Conservation (phyloP, 2,329 filamentous ascomycete genomes). For the Trichothecium roseum region DNA sequence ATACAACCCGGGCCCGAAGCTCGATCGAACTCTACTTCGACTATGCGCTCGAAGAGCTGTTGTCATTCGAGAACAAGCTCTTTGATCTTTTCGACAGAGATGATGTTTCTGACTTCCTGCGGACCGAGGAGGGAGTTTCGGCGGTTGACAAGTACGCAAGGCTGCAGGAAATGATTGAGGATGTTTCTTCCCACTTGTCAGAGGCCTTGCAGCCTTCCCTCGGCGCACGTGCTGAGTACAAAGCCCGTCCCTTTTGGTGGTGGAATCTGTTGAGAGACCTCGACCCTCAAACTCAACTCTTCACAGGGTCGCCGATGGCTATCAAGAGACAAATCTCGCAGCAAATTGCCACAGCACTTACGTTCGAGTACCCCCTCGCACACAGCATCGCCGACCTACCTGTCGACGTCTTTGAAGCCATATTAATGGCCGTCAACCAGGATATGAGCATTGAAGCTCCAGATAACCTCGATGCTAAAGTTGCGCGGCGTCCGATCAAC, state of each 20-base stretch:
- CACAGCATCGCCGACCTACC: slow-evolving; percentile 24
- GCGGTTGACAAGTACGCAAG: slow-evolving; percentile 11
- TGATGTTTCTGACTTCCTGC: not conserved
- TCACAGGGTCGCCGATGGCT: slow-evolving; percentile 17
- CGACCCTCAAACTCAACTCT: slow-evolving; percentile 15
- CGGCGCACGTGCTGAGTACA: slow-evolving; percentile 22
- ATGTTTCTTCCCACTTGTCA: slow-evolving; percentile 23
- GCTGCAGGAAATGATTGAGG: slow-evolving; percentile 23
- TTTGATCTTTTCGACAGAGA: not conserved
- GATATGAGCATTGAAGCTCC: slow-evolving; percentile 18
- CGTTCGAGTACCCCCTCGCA: slow-evolving; percentile 19
- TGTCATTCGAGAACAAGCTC: not conserved
- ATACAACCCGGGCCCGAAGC: not conserved
- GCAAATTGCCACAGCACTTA: slow-evolving; percentile 18
- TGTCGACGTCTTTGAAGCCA: slow-evolving; percentile 19
- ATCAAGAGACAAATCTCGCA: slow-evolving; percentile 15
- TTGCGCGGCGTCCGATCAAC: slow-evolving; percentile 25
- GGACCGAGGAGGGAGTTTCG: not conserved
- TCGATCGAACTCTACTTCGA: slow-evolving; percentile 2
- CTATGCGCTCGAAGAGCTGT: slow-evolving; percentile 2
- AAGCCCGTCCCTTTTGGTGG: slow-evolving; percentile 27
- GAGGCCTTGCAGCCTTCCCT: slow-evolving; percentile 22
- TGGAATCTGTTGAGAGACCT: slow-evolving; percentile 26
- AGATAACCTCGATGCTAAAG: slow-evolving; percentile 18
- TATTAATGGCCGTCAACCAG: slow-evolving; percentile 16